Evolutionary conservation across 148 eudicot species (phyloP), one percentile per base, ranked within the genome.

Genomic region (Polygonum aviculare): DNA sequence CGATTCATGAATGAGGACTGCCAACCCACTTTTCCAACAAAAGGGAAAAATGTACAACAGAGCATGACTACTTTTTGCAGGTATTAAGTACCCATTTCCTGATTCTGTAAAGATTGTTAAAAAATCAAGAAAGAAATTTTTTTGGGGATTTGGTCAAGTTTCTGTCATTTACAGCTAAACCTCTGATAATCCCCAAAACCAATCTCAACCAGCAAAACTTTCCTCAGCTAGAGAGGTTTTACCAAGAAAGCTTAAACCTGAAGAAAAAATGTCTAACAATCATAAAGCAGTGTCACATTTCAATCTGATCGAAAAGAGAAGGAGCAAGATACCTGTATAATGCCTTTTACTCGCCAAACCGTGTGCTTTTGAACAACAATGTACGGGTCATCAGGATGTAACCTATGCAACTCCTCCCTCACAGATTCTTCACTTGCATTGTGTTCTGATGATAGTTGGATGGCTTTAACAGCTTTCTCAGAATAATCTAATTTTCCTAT

Each of bases 291-390:
- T 44, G 9, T 48, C 3, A 48, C 50, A 48, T 48, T 48, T 48
- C 14, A 51, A 51, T 5, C 5, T 16, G n/a, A 11, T 14, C 19
- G 1, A 16, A n/a, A 57, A 57, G 47, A 59, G 72, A 16, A 71
- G 36, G 38, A 63, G 59, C 40, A 39, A 63, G 47, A 45, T n/a
- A 92, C 97, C 93, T 90, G 97, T 73, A 92, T 92, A 74, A 92
- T 52, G 45, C 97, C 95, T 86, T 89, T 92, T 15, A 92, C 95
- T n/a, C 95, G 97, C 97, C 97, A 92, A 69, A 88, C 95, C n/a
- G 70, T 86, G 75, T 87, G 90, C 84, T 87, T 92, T 44, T 87
- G 76, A 78, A 90, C 95, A 18, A 90, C 95, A 52, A 92, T 87
- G 12, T 87, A 87, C 1, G 93, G 88, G 82, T 92, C 97, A 77